A percentile compares a stretch with the other conserved stretches of the same genome.
Evolutionary conservation across 2,329 filamentous ascomycete genomes (phyloP).

Genomic region (Ploettnerulaceae sp.): DNA sequence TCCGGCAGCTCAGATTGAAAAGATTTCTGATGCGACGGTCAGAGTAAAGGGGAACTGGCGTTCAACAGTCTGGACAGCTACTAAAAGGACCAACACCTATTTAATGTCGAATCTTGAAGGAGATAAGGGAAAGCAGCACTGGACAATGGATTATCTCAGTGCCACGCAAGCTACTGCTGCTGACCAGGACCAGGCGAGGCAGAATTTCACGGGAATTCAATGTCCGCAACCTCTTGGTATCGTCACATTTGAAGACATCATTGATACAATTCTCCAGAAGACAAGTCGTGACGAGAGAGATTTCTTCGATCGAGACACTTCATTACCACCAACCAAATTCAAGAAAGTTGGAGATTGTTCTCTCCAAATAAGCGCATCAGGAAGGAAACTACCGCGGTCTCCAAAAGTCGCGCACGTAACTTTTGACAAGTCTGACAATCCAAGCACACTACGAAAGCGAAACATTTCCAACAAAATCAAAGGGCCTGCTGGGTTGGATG

Average conservation of each 20-base stretch:
- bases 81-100: conserved; percentile 9
- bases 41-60: conserved; percentile 1
- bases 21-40: background rate
- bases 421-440: conserved; percentile 3
- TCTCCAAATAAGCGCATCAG: background rate
- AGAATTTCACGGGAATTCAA: conserved; percentile 17
- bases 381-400: background rate
- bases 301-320: conserved; percentile 21
- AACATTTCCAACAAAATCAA: conserved; percentile 16
- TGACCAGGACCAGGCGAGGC: conserved; percentile 3
- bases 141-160: conserved; percentile 21
- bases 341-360: conserved; percentile 21
- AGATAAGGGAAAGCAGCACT: conserved; percentile 7
- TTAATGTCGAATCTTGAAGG: conserved; percentile 11
- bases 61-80: conserved; percentile 16
- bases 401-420: conserved; percentile 1
- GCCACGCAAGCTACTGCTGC: conserved; percentile 10
- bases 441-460: conserved; percentile 20
- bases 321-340: conserved; percentile 17
- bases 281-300: conserved; percentile 26
- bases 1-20: conserved; percentile 5
- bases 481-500: conserved; percentile 18
- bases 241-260: conserved; percentile 29
- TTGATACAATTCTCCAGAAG: conserved; percentile 27
- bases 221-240: conserved; percentile 28